Conservation (phyloP, 2,329 filamentous ascomycete genomes). For the Calcarisporium arbuscula region DNA sequence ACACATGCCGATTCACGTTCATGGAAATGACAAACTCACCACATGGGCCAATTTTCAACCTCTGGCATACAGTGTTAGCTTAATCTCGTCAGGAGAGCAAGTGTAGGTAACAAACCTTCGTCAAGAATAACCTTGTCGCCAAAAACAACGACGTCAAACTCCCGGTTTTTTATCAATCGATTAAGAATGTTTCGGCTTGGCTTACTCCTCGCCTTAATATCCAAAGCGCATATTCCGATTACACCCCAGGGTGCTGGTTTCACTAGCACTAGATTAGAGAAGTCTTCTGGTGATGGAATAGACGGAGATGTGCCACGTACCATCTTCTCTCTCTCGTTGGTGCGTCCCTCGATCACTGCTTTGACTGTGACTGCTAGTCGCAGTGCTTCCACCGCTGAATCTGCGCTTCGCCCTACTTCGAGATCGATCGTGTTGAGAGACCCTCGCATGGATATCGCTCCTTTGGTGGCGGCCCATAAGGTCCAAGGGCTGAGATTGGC, state of each 20-base stretch:
- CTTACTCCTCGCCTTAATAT: constrained; percentile 94
- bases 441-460: constrained; percentile 30
- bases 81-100: constrained; percentile 8
- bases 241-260: constrained; percentile 57
- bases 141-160: constrained; percentile 96
- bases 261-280: constrained; percentile 28
- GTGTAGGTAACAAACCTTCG: constrained; percentile 53
- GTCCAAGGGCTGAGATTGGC: constrained; percentile 34
- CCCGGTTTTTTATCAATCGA: constrained; percentile 77
- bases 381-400: constrained; percentile 76
- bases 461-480: constrained; percentile 37
- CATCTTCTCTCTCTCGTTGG: constrained; percentile 52
- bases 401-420: constrained; percentile 66
- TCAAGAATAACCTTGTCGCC: constrained; percentile 98
- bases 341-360: constrained; percentile 59
- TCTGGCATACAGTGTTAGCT: constrained; percentile 42
- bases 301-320: too few species aligned
- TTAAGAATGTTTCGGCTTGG: constrained; percentile 95
- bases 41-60: constrained; percentile 92
- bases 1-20: constrained; percentile 24
- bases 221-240: constrained; percentile 92
- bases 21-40: constrained; percentile 43
- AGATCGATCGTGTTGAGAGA: constrained; percentile 47
- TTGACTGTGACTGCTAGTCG: constrained; percentile 73
- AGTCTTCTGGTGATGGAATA: too few species aligned